These are phyloP conservation scores for Kurtzmaniella cleridarum DNA, from an alignment of 805 yeast genomes.

Conservation along the genomic window DNA sequence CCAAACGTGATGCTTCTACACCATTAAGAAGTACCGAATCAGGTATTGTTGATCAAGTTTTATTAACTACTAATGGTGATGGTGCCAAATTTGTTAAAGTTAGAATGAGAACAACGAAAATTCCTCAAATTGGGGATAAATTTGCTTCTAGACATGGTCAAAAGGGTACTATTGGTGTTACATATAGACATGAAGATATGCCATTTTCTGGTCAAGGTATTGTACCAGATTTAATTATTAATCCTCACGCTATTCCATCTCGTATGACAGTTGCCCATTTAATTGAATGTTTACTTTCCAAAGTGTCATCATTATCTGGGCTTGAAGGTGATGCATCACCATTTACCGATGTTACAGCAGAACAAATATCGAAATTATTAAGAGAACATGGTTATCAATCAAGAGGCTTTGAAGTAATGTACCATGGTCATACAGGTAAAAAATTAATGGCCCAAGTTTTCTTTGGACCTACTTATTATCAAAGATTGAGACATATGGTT, in stretches of 20 bases:
- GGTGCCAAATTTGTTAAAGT: constrained; percentile 97
- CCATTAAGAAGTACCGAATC: constrained; percentile 94
- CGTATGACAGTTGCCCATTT: constrained; percentile 99
- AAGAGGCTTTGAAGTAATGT: constrained; percentile 98
- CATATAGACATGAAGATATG: constrained; percentile 98
- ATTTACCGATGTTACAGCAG: constrained; percentile 96
- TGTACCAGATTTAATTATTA: constrained; percentile 95
- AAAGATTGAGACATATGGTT: constrained; percentile 98
- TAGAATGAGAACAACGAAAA: constrained; percentile 97
- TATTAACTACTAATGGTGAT: constrained; percentile 95
- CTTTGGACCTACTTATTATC: constrained; percentile 99
- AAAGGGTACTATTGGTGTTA: constrained; percentile 99
- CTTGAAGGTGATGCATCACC: constrained; percentile 99
- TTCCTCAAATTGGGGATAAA: constrained; percentile 98
- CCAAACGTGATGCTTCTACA: constrained; percentile 97
- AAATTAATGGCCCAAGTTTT: constrained; percentile 96
- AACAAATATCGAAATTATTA: constrained; percentile 85
- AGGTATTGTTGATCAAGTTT: constrained; percentile 97
- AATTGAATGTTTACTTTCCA: constrained; percentile 94
- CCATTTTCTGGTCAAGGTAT: constrained; percentile 94
- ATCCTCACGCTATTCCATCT: constrained; percentile 99
- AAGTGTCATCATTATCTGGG: constrained; percentile 92
- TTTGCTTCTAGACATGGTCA: constrained; percentile 99
- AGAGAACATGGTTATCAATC: constrained; percentile 97
- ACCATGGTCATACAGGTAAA: constrained; percentile 98